A percentile compares a stretch with the other conserved stretches of the same genome.
phyloP scores from a whole-genome alignment of 371 early-diverging fungal species.

The Conidiobolus incongruus region DNA sequence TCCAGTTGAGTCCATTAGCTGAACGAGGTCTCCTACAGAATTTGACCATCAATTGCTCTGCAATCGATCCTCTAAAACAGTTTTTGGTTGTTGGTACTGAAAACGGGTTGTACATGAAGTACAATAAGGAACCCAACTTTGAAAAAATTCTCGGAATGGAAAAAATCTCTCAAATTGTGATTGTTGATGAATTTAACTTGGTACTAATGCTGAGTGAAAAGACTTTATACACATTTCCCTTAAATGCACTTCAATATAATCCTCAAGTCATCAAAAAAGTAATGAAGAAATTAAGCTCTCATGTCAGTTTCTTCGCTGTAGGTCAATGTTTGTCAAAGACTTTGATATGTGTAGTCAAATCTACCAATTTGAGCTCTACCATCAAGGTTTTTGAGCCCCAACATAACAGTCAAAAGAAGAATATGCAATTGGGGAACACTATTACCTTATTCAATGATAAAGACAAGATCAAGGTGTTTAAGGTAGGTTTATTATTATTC shows the following conservation, averaged over 20 bases:
- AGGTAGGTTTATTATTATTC: too few relatives aligned
- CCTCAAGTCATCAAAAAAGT: constrained; percentile 17
- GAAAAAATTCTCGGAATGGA: constrained; percentile 41
- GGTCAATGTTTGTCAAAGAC: constrained; percentile 47
- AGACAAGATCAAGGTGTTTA: too few relatives aligned
- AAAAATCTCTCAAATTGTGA: constrained; percentile 64
- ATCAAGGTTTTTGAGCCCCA: constrained; percentile 47
- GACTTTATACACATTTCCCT: constrained; percentile 42
- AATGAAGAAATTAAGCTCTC: constrained; percentile 36
- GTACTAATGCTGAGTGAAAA: constrained; percentile 67
- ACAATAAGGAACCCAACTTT: constrained; percentile 6
- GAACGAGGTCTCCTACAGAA: too few relatives aligned
- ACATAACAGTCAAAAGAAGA: not conserved
- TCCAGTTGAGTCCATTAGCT: too few relatives aligned
- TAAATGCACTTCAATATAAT: constrained; percentile 31
- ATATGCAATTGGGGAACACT: too few relatives aligned
- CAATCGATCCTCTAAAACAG: too few relatives aligned
- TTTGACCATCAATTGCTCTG: too few relatives aligned
- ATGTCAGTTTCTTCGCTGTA: constrained; percentile 58
- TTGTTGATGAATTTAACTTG: constrained; percentile 39
- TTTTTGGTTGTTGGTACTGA: constrained; percentile 60
- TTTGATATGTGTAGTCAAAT: constrained; percentile 49
- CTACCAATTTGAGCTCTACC: constrained; percentile 31
- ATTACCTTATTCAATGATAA: too few relatives aligned
- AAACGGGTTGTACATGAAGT: constrained; percentile 38